Percentiles rank a stretch among this genome's conserved stretches.
These are phyloP conservation scores for Neonectria coccinea DNA, from an alignment of 2,329 filamentous ascomycete genomes.

Conservation along the genomic window DNA sequence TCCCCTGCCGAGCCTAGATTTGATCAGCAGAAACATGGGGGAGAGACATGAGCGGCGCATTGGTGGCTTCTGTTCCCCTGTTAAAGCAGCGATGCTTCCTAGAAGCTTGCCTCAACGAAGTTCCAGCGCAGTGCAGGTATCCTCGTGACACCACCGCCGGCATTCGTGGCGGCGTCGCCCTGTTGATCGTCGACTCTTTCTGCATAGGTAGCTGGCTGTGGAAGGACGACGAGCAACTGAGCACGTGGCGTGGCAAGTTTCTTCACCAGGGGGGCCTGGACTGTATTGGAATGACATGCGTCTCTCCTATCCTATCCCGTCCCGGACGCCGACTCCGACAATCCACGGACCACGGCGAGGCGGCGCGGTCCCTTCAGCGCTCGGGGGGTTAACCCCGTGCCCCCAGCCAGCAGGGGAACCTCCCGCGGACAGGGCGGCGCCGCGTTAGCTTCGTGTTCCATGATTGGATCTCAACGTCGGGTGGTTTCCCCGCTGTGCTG, in stretches of 20 bases:
- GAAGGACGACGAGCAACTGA: not conserved
- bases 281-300: too few species aligned
- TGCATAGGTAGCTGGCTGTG: not conserved
- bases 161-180: not conserved
- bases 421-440: not conserved
- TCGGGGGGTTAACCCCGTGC: not conserved
- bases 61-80: not conserved
- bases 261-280: too few species aligned
- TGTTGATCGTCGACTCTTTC: not conserved
- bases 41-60: not conserved
- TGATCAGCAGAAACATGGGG: slow-evolving; percentile 28
- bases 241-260: not conserved
- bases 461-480: slow-evolving; percentile 7
- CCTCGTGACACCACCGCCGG: slow-evolving; percentile 1
- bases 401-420: not conserved
- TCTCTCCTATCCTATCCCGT: not conserved
- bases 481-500: not conserved
- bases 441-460: too few species aligned
- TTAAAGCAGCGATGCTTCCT: slow-evolving; percentile 21
- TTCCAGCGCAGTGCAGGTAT: not conserved
- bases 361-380: not conserved
- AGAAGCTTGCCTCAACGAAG: slow-evolving; percentile 40
- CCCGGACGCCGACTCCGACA: not conserved
- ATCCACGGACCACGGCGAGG: not conserved
- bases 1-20: slow-evolving; percentile 29